Evolutionary conservation across 2,329 filamentous ascomycete genomes (phyloP), one percentile per base, ranked within the genome.

Genomic region (Hymenoscyphus fructigenus): DNA sequence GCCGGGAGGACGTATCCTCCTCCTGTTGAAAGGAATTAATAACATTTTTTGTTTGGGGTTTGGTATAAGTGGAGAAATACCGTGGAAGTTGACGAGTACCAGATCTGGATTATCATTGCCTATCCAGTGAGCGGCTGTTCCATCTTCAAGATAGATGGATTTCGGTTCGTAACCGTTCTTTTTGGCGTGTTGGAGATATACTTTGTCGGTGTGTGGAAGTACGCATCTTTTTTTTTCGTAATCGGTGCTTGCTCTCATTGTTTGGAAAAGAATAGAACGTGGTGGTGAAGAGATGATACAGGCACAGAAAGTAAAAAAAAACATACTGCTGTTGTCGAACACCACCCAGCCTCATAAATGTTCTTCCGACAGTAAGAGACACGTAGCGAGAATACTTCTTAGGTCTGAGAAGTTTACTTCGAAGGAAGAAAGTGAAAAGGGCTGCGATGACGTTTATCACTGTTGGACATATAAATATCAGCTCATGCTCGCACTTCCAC

Each of bases 1-100:
- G 79, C 79, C 2, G 84, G 78, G 7, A 85, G 64, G 2, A 79
- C 79, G 70, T 85, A 88, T 5, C 86, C 86, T 56, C 86, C 86
- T 17, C 83, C 82, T 85, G 34, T 36, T 36, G 28, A 14, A 32
- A 12, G 28, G 41, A n/a, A 17, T 44, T 23, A 14, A 10, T 26
- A 26, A 44, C 9, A 36, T 2, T 36, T 3, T 9, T 36, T 14
- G 1, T 36, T 2, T 12, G 34, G 12, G 5, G 9, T 7, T 34
- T 10, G 9, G 34, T 36, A 36, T 12, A 36, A 10, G 14, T 10
- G 12, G 34, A 36, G 12, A 58, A 65, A 26, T 66, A 77, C 81
- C 81, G 67, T 84, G 81, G 61, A 80, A 79, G 69, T 80, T 83
- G 1, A 83, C 68, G 9, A 83, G 55, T 72, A 74, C 7, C 1